Evolutionary conservation across 2,329 filamentous ascomycete species (phyloP).

Genomic region (Hypoxylon sp.): DNA sequence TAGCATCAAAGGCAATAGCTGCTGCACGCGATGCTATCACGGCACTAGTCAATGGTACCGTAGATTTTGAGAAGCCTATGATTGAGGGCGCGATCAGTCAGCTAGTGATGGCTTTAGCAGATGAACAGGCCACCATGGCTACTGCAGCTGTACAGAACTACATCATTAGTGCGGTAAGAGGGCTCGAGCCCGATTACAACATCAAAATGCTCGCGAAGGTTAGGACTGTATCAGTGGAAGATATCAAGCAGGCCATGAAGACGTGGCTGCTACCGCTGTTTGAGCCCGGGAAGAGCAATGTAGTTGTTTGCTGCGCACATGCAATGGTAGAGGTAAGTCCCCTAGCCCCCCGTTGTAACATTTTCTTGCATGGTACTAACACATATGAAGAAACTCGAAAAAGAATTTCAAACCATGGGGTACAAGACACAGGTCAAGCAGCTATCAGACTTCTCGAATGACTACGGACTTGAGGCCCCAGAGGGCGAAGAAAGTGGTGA

Average conservation of each 20-base stretch:
- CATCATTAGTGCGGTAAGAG: slow-evolving; percentile 82
- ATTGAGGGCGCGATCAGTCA: slow-evolving; percentile 92
- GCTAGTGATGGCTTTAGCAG: slow-evolving; percentile 88
- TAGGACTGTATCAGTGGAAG: slow-evolving; percentile 79
- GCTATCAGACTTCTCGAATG: slow-evolving; percentile 86
- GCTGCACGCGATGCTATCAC: slow-evolving; percentile 82
- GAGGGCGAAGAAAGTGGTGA: slow-evolving; percentile 67
- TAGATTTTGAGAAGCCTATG: slow-evolving; percentile 82
- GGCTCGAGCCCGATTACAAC: slow-evolving; percentile 82
- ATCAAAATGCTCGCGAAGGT: slow-evolving; percentile 83
- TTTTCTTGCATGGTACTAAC: slow-evolving; percentile 7
- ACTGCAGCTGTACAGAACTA: slow-evolving; percentile 88
- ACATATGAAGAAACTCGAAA: slow-evolving; percentile 75
- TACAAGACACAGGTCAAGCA: slow-evolving; percentile 84
- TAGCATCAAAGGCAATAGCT: slow-evolving; percentile 86
- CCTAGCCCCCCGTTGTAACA: neutral
- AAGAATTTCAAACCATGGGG: slow-evolving; percentile 79
- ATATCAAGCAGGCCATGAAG: slow-evolving; percentile 81
- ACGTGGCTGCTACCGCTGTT: slow-evolving; percentile 86
- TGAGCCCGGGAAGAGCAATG: slow-evolving; percentile 81
- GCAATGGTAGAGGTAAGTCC: slow-evolving; percentile 84
- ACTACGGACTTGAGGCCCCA: slow-evolving; percentile 82
- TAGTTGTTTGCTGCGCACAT: slow-evolving; percentile 89
- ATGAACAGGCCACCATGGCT: slow-evolving; percentile 89
- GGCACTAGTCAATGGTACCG: slow-evolving; percentile 79